Evolutionary conservation across 1,284 basidiomycete genomes (phyloP).

Genomic region (Cutaneotrichosporon cyanovorans): DNA sequence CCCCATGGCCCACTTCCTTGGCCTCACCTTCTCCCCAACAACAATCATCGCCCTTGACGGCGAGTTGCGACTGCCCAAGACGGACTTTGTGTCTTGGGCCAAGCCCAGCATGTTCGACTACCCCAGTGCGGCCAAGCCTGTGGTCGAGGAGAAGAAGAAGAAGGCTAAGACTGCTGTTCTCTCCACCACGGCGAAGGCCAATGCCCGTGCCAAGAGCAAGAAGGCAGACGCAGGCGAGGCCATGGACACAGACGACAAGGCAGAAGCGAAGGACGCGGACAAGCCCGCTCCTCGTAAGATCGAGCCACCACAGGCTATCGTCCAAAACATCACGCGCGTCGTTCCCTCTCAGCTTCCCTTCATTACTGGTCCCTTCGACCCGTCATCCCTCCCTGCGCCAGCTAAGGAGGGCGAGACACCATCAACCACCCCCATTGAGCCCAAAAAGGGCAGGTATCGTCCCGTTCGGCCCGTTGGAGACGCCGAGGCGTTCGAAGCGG

Average conservation of each 20-base stretch:
- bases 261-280: constrained; percentile 35
- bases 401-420: not conserved
- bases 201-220: constrained; percentile 76
- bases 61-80: constrained; percentile 79
- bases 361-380: constrained; percentile 50
- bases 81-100: constrained; percentile 81
- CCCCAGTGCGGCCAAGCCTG: constrained; percentile 70
- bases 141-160: constrained; percentile 79
- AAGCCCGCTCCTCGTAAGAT: constrained; percentile 46
- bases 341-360: constrained; percentile 81
- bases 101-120: constrained; percentile 84
- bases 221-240: constrained; percentile 61
- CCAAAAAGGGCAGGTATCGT: constrained; percentile 16
- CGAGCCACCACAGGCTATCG: constrained; percentile 68
- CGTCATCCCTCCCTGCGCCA: constrained; percentile 1
- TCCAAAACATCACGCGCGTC: constrained; percentile 86
- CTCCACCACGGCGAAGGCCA: constrained; percentile 88
- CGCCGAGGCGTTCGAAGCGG: constrained; percentile 10
- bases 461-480: constrained; percentile 17
- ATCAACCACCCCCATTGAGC: not conserved
- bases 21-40: constrained; percentile 85
- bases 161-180: constrained; percentile 88
- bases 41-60: constrained; percentile 83
- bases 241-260: constrained; percentile 63
- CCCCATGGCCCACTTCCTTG: constrained; percentile 87